Evolutionary conservation across 164 flowering plant species (phyloP).

Genomic region (Magnolia changhungtana): DNA sequence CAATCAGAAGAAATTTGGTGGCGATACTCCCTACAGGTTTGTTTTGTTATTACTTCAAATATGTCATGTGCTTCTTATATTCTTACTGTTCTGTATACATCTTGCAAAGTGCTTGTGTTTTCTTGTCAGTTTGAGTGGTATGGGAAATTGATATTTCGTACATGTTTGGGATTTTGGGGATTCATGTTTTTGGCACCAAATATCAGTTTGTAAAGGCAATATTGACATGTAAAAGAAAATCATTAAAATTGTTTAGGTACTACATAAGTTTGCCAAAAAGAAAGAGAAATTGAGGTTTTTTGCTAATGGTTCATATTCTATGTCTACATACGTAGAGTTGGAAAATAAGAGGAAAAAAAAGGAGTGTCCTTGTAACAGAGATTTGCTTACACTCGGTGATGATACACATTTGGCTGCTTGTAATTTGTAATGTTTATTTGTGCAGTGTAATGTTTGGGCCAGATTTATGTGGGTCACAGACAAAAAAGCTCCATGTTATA

Average conservation of each 20-base stretch:
- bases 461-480: constrained; percentile 83
- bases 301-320: not conserved
- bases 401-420: not conserved
- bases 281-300: not conserved
- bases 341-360: not conserved
- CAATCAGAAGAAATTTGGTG: constrained; percentile 89
- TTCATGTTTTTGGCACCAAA: no score
- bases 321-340: no score
- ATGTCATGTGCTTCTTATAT: not conserved
- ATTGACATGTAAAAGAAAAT: no score
- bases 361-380: not conserved
- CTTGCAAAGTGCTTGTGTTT: no score
- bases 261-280: not conserved
- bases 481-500: constrained; percentile 85
- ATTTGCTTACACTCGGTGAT: not conserved
- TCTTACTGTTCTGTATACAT: no score
- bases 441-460: constrained; percentile 98
- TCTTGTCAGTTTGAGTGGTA: no score
- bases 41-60: not conserved
- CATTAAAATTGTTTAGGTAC: no score
- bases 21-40: constrained; percentile 89
- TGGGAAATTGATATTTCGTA: no score
- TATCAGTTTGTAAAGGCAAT: no score
- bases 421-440: not conserved
- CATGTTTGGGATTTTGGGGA: no score